Percentiles rank a stretch among this genome's conserved stretches.
phyloP scores from a whole-genome alignment of 306 rosid species.

The Luffa aegyptiaca region DNA sequence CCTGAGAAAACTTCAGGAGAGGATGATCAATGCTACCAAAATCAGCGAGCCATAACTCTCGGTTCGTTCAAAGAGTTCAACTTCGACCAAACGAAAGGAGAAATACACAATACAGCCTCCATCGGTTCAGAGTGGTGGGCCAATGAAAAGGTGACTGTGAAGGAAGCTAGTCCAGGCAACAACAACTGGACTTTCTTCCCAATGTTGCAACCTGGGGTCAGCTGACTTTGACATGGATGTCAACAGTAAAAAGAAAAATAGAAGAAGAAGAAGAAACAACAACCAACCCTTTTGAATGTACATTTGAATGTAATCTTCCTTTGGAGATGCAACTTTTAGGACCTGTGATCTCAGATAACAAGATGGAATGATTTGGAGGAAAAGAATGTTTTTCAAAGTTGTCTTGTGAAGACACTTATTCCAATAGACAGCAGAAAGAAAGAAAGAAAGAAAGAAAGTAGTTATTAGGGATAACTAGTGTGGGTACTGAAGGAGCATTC shows the following conservation, averaged over 20 bases:
- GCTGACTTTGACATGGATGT: conserved; percentile 13
- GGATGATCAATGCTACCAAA: conserved; percentile 43
- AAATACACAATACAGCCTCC: conserved; percentile 31
- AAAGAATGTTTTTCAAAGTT: conserved; percentile 7
- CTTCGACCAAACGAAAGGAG: conserved; percentile 70
- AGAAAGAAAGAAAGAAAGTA: conserved; percentile 14
- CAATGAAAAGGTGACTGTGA: conserved; percentile 31
- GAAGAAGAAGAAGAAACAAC: not conserved
- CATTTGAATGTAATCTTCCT: conserved; percentile 26
- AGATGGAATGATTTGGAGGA: not conserved
- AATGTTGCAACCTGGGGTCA: conserved; percentile 53
- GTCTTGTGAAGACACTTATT: conserved; percentile 1
- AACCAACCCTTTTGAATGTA: conserved; percentile 30
- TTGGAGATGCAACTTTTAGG: conserved; percentile 18
- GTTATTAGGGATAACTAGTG: conserved; percentile 48
- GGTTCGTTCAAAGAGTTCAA: conserved; percentile 75
- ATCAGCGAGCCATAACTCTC: conserved; percentile 50
- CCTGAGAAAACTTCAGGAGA: conserved; percentile 28
- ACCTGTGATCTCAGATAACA: not conserved
- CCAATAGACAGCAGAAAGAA: conserved; percentile 19
- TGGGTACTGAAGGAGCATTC: conserved; percentile 43
- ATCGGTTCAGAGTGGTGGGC: conserved; percentile 75
- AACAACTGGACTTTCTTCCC: conserved; percentile 68
- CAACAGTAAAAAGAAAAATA: not conserved
- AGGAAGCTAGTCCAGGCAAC: conserved; percentile 40